phyloP scores from a whole-genome alignment of 2,329 filamentous ascomycete species.

The Fusarium albidum region DNA sequence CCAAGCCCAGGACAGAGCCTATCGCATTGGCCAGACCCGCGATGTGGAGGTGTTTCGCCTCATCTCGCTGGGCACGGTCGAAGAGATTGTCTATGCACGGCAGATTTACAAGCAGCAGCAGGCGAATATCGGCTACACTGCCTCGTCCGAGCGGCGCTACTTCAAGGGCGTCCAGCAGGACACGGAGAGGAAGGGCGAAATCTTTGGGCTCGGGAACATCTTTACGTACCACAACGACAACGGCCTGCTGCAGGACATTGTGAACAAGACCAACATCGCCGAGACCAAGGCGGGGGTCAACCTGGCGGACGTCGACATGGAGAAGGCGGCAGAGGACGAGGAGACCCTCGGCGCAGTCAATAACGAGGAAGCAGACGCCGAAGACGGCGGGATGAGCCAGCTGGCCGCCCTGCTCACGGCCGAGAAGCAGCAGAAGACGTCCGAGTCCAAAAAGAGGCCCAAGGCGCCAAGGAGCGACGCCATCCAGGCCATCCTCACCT shows the following conservation, averaged over 20 bases:
- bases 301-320: conserved; percentile 79
- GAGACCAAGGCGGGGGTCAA: conserved; percentile 87
- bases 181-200: conserved; percentile 84
- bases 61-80: conserved; percentile 89
- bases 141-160: conserved; percentile 90
- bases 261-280: conserved; percentile 97
- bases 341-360: conserved; percentile 54
- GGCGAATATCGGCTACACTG: conserved; percentile 96
- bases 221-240: conserved; percentile 83
- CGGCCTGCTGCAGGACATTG: conserved; percentile 88
- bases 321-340: conserved; percentile 65
- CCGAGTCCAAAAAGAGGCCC: conserved; percentile 46
- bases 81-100: conserved; percentile 95
- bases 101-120: conserved; percentile 99
- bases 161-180: conserved; percentile 94
- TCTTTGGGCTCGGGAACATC: conserved; percentile 89
- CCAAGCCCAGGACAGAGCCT: conserved; percentile 95
- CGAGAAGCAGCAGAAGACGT: conserved; percentile 54
- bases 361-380: conserved; percentile 60
- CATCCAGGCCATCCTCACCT: conserved; percentile 86
- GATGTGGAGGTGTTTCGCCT: conserved; percentile 97
- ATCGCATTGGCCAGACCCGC: conserved; percentile 90
- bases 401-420: conserved; percentile 65
- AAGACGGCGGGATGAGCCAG: conserved; percentile 75
- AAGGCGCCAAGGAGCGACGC: conserved; percentile 69